Percentiles rank a stretch among this genome's conserved stretches.
Conservation (phyloP, 2,329 filamentous ascomycete species). For the Penicillium verrucosum region DNA sequence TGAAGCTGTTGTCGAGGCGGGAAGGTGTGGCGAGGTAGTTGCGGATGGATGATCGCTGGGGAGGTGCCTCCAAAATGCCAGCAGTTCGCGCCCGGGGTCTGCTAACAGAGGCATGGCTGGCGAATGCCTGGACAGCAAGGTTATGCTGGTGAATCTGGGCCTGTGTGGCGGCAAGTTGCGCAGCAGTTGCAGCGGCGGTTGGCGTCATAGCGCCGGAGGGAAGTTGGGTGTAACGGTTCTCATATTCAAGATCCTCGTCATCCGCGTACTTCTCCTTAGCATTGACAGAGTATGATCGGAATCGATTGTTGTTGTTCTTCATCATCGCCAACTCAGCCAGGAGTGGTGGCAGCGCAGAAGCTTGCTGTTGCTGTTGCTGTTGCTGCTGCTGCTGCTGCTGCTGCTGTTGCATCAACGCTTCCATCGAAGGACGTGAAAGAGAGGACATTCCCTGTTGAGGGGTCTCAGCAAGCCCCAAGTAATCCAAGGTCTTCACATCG, state of each 20-base stretch:
- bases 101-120: slow-evolving; percentile 74
- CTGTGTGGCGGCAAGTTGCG: slow-evolving; percentile 59
- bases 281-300: slow-evolving; percentile 97
- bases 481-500: slow-evolving; percentile 91
- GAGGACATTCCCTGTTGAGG: slow-evolving; percentile 76
- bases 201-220: slow-evolving; percentile 61
- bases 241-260: slow-evolving; percentile 75
- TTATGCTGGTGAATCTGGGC: slow-evolving; percentile 83
- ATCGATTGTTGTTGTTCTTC: slow-evolving; percentile 80
- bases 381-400: slow-evolving; percentile 45
- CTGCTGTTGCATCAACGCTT: slow-evolving; percentile 50
- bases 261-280: slow-evolving; percentile 97
- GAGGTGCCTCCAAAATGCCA: slow-evolving; percentile 79
- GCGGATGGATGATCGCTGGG: slow-evolving; percentile 61
- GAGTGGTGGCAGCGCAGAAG: slow-evolving; percentile 57
- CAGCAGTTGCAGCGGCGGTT: slow-evolving; percentile 54
- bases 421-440: slow-evolving; percentile 60
- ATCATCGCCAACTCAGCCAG: slow-evolving; percentile 72
- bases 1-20: slow-evolving; percentile 72
- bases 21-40: slow-evolving; percentile 75
- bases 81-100: slow-evolving; percentile 88
- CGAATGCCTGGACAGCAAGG: slow-evolving; percentile 86
- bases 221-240: slow-evolving; percentile 55
- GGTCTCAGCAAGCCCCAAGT: slow-evolving; percentile 89
- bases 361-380: slow-evolving; percentile 38